phyloP scores from a whole-genome alignment of 2,329 filamentous ascomycete genomes.

The Chaetomiaceae sp. region DNA sequence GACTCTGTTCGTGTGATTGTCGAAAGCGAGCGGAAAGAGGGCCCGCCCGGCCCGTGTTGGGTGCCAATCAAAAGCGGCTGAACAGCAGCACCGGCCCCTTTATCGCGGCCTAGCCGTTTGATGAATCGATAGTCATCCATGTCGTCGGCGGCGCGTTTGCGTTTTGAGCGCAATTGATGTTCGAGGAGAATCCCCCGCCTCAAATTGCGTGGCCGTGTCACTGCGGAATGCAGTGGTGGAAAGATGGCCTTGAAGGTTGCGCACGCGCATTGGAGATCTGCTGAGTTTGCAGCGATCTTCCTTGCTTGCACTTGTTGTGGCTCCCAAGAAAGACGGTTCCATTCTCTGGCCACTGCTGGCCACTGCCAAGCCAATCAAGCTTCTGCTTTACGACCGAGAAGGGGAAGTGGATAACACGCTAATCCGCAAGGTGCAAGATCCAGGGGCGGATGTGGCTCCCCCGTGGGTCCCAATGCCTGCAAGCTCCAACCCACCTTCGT shows the following conservation, averaged over 20 bases:
- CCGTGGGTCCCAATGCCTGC: conserved; percentile 11
- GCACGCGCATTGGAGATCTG: too few relatives aligned
- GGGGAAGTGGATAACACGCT: conserved; percentile 16
- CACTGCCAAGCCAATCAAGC: conserved; percentile 17
- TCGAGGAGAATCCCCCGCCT: too few relatives aligned
- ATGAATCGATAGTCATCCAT: too few relatives aligned
- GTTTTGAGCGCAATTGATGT: too few relatives aligned
- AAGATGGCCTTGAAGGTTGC: too few relatives aligned
- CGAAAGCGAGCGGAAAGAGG: background rate
- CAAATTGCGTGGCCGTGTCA: too few relatives aligned
- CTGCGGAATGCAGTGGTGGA: too few relatives aligned
- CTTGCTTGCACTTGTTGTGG: background rate
- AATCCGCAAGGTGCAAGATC: conserved; percentile 9
- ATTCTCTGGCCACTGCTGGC: background rate
- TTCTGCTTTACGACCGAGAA: conserved; percentile 13
- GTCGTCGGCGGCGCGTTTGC: too few relatives aligned
- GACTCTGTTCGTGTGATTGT: conserved; percentile 12
- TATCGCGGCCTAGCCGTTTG: background rate
- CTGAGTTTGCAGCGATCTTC: conserved; percentile 1
- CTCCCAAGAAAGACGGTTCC: conserved; percentile 1
- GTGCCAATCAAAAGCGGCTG: background rate
- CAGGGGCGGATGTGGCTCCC: conserved; percentile 6
- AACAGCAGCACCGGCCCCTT: background rate
- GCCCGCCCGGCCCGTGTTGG: conserved; percentile 2
- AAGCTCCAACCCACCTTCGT: background rate